Evolutionary conservation across 1,284 basidiomycete species (phyloP), one percentile per base, ranked within the genome.

Genomic region (Xerocomus nothofagi): DNA sequence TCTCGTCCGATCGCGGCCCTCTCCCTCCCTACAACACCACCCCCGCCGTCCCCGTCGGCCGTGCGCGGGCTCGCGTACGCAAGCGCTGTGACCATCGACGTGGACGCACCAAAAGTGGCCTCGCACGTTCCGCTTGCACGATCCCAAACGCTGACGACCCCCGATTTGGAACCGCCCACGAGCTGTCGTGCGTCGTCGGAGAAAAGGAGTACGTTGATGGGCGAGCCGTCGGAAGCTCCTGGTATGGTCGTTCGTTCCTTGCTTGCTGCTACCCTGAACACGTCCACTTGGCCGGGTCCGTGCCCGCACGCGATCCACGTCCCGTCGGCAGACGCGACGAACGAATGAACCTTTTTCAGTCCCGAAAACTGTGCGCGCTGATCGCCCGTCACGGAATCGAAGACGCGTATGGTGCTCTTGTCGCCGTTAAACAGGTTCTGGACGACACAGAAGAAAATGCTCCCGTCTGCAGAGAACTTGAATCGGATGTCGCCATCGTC

Each of bases 81-180:
- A 18, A 58, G 44, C 17, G 49, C 45, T 9, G 56, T 58, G 36
- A 60, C 56, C 39, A 17, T 26, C 10, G 58, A 55, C 3, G 44
- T 21, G 18, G 49, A 38, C 2, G 1, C 44, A 2, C 39, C 33
- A 11, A 58, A 39, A 14, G 34, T 51, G 27, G 53, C 44, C 39
- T 41, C 53, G 47, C 56, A 59, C 10, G 29, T 20, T 7, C 59
- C 53, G 26, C 39, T 49, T 2, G 27, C 30, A 21, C 44, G 48
- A 18, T 61, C 53, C 58, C 59, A 59, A 4, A 61, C 9, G 1
- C 32, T 39, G 15, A 61, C 57, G 8, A 44, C 31, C 9, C 58
- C 59, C 6, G 27, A 23, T 18, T 51, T 20, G n/a, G 47, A 59
- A 2, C 57, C 59, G 2, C 57, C 57, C 14, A 61, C 21, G 23